phyloP scores from a whole-genome alignment of 2,329 filamentous ascomycete species.

The Apiospora malaysiana region DNA sequence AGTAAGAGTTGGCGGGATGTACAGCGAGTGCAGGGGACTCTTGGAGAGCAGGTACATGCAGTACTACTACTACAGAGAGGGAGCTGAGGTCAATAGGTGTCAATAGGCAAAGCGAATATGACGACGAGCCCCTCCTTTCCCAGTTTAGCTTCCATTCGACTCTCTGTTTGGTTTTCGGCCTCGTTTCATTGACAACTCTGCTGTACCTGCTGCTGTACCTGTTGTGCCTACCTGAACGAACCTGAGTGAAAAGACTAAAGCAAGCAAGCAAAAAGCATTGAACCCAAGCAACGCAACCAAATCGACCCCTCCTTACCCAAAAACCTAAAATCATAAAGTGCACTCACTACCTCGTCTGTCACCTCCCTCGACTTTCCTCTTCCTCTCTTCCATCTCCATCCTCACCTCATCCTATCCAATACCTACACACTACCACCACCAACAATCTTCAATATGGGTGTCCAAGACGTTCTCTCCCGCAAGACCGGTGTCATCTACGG shows the following conservation, averaged over 20 bases:
- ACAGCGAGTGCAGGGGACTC: too few species aligned
- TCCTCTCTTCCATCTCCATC: background rate
- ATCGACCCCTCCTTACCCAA: background rate
- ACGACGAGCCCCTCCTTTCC: slow-evolving; percentile 18
- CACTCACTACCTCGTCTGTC: background rate
- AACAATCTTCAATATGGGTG: slow-evolving; percentile 24
- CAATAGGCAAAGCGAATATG: slow-evolving; percentile 6
- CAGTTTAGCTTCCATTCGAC: slow-evolving; percentile 5
- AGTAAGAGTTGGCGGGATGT: slow-evolving; percentile 7
- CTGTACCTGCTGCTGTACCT: background rate
- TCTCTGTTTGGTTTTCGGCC: slow-evolving; percentile 15
- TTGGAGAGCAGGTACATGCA: too few species aligned
- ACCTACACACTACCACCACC: slow-evolving; percentile 13
- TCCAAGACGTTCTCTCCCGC: slow-evolving; percentile 28
- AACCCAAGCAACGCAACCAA: too few species aligned
- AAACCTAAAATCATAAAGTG: slow-evolving; percentile 13
- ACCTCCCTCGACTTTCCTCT: background rate
- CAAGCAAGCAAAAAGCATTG: too few species aligned
- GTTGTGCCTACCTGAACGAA: too few species aligned
- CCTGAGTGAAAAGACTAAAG: background rate
- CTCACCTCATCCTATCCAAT: background rate
- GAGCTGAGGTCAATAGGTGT: background rate
- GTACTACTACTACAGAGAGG: background rate
- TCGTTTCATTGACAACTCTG: slow-evolving; percentile 18
- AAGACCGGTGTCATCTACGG: slow-evolving; percentile 38